Conservation (phyloP, 1,139 yeast species). For the Saccharomyces hybrid region DNA sequence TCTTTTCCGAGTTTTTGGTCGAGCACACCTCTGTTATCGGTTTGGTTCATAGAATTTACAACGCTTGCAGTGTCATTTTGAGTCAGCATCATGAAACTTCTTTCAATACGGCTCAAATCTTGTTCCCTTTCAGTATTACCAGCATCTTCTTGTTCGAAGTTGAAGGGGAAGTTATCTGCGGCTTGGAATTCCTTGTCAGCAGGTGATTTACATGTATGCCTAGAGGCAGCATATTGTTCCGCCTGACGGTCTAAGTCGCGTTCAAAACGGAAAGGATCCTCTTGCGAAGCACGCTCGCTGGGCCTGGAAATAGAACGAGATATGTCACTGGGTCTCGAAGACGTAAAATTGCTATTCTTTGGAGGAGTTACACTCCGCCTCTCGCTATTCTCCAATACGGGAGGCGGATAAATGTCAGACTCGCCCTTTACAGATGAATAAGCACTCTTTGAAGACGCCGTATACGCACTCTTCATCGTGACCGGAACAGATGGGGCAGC, state of each 20-base stretch:
- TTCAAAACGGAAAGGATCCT: neutral
- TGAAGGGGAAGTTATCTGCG: neutral
- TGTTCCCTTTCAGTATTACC: neutral
- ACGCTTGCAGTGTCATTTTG: conserved; percentile 16
- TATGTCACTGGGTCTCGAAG: neutral
- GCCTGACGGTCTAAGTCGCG: neutral
- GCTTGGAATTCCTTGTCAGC: neutral
- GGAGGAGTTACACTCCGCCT: neutral
- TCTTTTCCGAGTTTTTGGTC: conserved; percentile 2
- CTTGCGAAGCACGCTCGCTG: neutral
- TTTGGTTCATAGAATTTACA: conserved; percentile 2
- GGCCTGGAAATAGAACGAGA: neutral
- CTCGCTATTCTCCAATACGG: neutral
- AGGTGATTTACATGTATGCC: neutral
- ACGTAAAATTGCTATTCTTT: neutral
- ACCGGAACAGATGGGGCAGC: neutral
- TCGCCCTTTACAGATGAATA: neutral
- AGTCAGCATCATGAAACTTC: conserved; percentile 28
- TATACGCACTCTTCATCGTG: neutral
- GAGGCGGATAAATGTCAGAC: neutral
- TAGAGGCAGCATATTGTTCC: neutral
- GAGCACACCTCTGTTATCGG: neutral
- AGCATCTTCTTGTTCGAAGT: conserved; percentile 3
- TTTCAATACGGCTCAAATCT: conserved; percentile 26
- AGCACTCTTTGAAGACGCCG: neutral